Evolutionary conservation across 129 eudicot species (phyloP).

Genomic region (Artemisia annua): DNA sequence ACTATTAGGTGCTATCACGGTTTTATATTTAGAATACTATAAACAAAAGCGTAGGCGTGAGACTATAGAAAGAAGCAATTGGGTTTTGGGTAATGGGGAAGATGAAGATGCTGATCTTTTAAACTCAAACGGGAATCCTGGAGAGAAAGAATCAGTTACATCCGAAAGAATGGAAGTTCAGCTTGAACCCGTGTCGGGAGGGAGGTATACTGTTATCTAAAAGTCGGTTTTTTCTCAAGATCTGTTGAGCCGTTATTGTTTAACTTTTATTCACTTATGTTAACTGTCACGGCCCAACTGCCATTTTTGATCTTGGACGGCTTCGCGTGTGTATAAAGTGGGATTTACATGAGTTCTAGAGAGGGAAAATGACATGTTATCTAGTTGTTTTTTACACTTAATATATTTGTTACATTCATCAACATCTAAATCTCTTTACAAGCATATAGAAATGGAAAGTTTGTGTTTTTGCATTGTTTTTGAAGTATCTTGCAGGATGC

Average conservation of each 20-base stretch:
- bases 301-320: slow-evolving; percentile 37
- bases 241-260: slow-evolving; percentile 13
- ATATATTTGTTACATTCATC: slow-evolving; percentile 31
- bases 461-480: neutral
- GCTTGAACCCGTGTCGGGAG: slow-evolving; percentile 58
- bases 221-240: slow-evolving; percentile 1
- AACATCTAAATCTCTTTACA: neutral
- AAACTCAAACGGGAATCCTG: slow-evolving; percentile 42
- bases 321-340: slow-evolving; percentile 32
- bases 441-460: slow-evolving; percentile 13
- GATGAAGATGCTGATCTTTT: slow-evolving; percentile 86
- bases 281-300: slow-evolving; percentile 25
- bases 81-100: slow-evolving; percentile 88
- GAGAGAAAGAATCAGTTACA: slow-evolving; percentile 47
- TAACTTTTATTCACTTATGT: slow-evolving; percentile 10
- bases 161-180: slow-evolving; percentile 80
- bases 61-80: slow-evolving; percentile 51
- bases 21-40: slow-evolving; percentile 58
- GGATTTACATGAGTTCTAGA: too few relatives aligned
- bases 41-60: slow-evolving; percentile 41
- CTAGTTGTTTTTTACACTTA: slow-evolving; percentile 10
- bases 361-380: slow-evolving; percentile 26
- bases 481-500: slow-evolving; percentile 4
- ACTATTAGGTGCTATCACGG: slow-evolving; percentile 46
- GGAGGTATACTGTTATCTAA: slow-evolving; percentile 38